Base-by-base conservation (phyloP, 2,329 filamentous ascomycete species). In the Aspergillus sclerotialis region DNA sequence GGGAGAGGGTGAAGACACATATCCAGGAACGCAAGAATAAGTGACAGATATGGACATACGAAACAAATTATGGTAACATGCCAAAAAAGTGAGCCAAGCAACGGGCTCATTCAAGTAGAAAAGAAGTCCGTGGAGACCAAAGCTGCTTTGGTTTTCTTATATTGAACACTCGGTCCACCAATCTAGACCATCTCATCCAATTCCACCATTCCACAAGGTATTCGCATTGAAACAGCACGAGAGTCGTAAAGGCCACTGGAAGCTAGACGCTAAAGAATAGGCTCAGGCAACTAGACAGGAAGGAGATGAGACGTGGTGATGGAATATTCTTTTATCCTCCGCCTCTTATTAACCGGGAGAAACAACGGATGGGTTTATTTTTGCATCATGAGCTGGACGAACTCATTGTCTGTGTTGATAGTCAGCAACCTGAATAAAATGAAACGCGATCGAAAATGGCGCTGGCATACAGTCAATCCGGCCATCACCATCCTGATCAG, bases 331-430 rank as follows among this genome's bases (percentile, higher is more conserved):
- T 47, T 51, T 44, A 37, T 37, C 33, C 38, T 44, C 44, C 44
- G 43, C 43, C 43, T 44, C 46, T 37, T 43, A 50, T 48, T 55
- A 57, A 51, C 45, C 46, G 43, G 49, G 42, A 52, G 40, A 49
- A 45, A 45, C 40, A 44, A 45, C 36, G 32, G 38, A 32, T 35
- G 6, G 39, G 44, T 63, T 73, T 85, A 90, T 75, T 90, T 90
- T 76, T 92, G 85, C 85, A 92, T 90, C 85, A 92, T 92, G 61
- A 92, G 80, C 70, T 92, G 85, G 53, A 92, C 85, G 60, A 92
- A 92, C 68, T 92, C 85, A 72, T 90, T 90, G 70, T 90, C 84
- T 90, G 52, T 30, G n/a, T n/a, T 11, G 19, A 26, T 16, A 39
- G 55, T 61, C 56, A 61, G 46, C 36, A 40, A 39, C 9, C 32